Base-by-base conservation (phyloP, 352 stramenopile species). In the Globisporangium iwayamae region DNA sequence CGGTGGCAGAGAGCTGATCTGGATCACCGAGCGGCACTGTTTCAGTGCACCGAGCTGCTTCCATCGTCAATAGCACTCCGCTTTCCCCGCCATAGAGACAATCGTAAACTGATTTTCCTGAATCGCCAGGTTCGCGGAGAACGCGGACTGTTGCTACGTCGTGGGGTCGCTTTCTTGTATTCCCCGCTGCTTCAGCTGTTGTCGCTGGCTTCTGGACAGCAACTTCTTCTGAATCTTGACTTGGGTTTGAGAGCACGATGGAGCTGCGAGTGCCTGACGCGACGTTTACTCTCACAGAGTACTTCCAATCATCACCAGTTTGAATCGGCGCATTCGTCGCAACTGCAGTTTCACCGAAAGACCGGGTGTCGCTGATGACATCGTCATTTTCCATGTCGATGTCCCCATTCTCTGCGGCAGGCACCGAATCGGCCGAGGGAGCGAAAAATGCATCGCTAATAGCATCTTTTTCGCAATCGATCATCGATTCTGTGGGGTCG, bases 121-220 rank as follows among this genome's bases (percentile, higher is more conserved):
- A 70, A 64, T 74, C 74, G 43, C 74, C 72, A 53, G 76, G 68
- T 64, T 80, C 66, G 25, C 75, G 70, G 50, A 78, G 53, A 48
- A 83, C 64, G 41, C 75, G 75, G 34, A 83, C 54, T 18, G 62
- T 48, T 25, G 60, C 14, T 20, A 25, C 39, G 7, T 57, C 46
- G 22, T 60, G 43, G 8, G n/a, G 7, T 25, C 38, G 10, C n/a
- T 39, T 10, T 18, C 30, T 16, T 45, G 10, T 13, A 22, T 14
- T 61, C 18, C n/a, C 25, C 39, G 16, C 11, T 46, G 32, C 25
- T 38, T 11, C 59, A 25, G 38, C 25, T 25, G 4, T 3, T n/a
- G 18, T 25, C 7, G 10, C 9, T 22, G 50, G 18, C 18, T 6
- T 38, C n/a, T 9, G 20, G 13, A 9, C 25, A 52, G 25, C 32